Evolutionary conservation across 1,139 yeast species (phyloP).

Genomic region (Blastobotrys raffinosifermentans): DNA sequence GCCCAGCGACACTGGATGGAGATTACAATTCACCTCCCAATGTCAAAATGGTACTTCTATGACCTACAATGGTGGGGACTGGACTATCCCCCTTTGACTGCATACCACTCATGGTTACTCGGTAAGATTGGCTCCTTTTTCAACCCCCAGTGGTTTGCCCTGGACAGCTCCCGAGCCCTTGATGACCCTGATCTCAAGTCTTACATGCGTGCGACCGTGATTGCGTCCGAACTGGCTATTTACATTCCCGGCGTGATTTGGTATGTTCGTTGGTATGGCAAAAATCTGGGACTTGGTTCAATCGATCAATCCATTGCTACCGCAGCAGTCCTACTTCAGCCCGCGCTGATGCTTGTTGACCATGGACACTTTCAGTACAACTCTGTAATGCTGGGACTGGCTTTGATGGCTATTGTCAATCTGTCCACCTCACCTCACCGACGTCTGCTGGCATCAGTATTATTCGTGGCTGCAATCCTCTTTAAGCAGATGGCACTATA

Average conservation of each 20-base stretch:
- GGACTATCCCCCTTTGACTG: conserved; percentile 96
- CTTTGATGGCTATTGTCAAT: conserved; percentile 62
- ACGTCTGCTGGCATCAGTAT: conserved; percentile 59
- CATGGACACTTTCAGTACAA: conserved; percentile 98
- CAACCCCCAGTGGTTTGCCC: conserved; percentile 67
- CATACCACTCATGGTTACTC: conserved; percentile 77
- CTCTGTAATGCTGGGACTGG: conserved; percentile 86
- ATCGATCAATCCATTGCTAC: conserved; percentile 74
- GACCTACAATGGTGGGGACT: conserved; percentile 94
- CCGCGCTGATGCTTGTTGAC: conserved; percentile 76
- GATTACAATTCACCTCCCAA: conserved; percentile 69
- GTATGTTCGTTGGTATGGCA: conserved; percentile 59
- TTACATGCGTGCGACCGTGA: conserved; percentile 76
- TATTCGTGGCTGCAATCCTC: conserved; percentile 70
- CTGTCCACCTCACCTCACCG: conserved; percentile 50
- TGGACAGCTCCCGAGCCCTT: conserved; percentile 66
- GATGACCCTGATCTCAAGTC: conserved; percentile 65
- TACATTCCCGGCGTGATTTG: conserved; percentile 78
- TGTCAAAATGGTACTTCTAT: conserved; percentile 77
- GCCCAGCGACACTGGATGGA: conserved; percentile 99
- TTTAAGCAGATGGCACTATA: conserved; percentile 96
- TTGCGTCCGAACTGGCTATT: conserved; percentile 65
- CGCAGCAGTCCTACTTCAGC: conserved; percentile 68
- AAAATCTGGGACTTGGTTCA: conserved; percentile 34
- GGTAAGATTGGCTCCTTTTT: conserved; percentile 62